Percentiles rank a stretch among this genome's conserved stretches.
These are phyloP conservation scores for Bombardia bombarda DNA, from an alignment of 495 filamentous ascomycete species.

Conservation along the genomic window DNA sequence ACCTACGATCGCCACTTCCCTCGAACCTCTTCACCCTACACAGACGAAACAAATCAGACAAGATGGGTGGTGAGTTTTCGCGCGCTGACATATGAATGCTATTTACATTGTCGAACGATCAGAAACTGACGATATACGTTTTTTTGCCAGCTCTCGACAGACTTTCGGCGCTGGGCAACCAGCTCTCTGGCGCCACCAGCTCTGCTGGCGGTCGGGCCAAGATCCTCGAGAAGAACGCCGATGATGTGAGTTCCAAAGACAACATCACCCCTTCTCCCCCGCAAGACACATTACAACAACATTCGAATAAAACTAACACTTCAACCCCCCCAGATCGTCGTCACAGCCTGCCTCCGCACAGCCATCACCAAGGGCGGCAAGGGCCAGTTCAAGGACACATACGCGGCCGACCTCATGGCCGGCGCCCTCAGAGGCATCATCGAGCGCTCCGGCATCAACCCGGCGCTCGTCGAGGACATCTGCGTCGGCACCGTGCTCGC, in stretches of 20 bases:
- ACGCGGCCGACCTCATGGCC: conserved; percentile 74
- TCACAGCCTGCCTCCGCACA: conserved; percentile 87
- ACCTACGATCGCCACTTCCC: too few species aligned
- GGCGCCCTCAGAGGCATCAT: conserved; percentile 76
- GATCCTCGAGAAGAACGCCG: conserved; percentile 42
- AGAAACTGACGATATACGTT: too few species aligned
- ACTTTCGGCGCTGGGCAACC: conserved; percentile 37
- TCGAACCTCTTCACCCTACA: too few species aligned
- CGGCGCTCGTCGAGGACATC: conserved; percentile 81
- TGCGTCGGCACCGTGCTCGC: conserved; percentile 86
- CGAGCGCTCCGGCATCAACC: conserved; percentile 77
- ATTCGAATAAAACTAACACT: too few species aligned
- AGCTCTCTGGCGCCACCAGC: conserved; percentile 29
- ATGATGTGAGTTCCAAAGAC: conserved; percentile 41
- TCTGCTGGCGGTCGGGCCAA: conserved; percentile 32
- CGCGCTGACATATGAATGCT: background rate
- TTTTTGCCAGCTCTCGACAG: conserved; percentile 35
- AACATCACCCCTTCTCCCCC: too few species aligned
- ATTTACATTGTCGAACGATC: too few species aligned
- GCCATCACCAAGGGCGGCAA: conserved; percentile 88
- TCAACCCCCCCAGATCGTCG: conserved; percentile 54
- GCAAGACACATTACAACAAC: too few species aligned
- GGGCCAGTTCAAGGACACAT: conserved; percentile 92
- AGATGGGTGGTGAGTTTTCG: conserved; percentile 24
- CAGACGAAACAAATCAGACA: too few species aligned